Evolutionary conservation across 495 filamentous ascomycete species (phyloP).

Genomic region (Lophiostoma macrostomum): DNA sequence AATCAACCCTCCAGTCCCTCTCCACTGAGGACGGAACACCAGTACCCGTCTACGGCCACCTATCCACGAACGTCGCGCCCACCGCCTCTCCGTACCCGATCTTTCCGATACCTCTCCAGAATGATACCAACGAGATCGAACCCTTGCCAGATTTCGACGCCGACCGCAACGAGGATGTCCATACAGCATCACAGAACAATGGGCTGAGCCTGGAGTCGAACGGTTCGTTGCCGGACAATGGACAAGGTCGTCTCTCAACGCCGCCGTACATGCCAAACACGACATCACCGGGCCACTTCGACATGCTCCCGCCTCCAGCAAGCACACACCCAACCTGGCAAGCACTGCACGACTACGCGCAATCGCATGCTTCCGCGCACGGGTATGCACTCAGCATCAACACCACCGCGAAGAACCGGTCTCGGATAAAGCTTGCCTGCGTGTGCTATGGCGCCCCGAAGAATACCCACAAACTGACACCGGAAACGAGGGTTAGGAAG

Average conservation of each 20-base stretch:
- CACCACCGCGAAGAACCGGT: constrained; percentile 29
- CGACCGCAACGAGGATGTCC: background rate
- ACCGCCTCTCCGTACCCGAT: constrained; percentile 11
- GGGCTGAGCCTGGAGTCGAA: background rate
- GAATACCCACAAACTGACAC: constrained; percentile 35
- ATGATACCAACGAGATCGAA: constrained; percentile 10
- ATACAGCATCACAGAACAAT: background rate
- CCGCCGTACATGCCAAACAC: constrained; percentile 18
- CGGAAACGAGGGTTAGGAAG: constrained; percentile 33
- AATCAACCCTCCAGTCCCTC: too few relatives aligned
- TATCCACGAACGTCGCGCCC: background rate
- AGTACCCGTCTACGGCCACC: constrained; percentile 5
- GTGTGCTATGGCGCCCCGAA: constrained; percentile 34
- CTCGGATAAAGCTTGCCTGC: constrained; percentile 31
- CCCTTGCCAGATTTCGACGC: background rate
- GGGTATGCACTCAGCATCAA: constrained; percentile 36
- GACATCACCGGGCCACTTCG: constrained; percentile 18
- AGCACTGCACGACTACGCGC: constrained; percentile 29
- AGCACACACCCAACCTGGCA: constrained; percentile 19
- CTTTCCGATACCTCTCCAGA: background rate
- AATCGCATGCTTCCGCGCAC: constrained; percentile 30
- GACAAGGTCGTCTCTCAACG: background rate
- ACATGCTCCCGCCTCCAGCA: constrained; percentile 28
- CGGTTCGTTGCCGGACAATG: background rate
- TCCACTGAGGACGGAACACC: too few relatives aligned